A percentile compares a stretch with the other conserved stretches of the same genome.
Evolutionary conservation across 768 basidiomycete genomes (phyloP).

Genomic region (Leccinum imitatum): DNA sequence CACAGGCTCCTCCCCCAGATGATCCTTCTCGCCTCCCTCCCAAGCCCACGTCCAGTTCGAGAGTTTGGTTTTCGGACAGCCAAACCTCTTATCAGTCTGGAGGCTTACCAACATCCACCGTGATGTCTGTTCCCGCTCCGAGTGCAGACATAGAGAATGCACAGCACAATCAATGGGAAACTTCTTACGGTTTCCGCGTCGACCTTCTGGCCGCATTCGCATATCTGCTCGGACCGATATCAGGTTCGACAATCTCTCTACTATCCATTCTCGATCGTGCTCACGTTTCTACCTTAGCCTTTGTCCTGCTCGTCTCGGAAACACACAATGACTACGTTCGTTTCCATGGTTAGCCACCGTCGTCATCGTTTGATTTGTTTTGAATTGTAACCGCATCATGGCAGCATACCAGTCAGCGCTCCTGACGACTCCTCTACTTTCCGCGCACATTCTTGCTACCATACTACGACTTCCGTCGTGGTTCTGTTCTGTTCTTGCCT

Average conservation of each 20-base stretch:
- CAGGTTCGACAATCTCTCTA: constrained; percentile 47
- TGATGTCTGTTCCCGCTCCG: constrained; percentile 41
- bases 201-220: constrained; percentile 64
- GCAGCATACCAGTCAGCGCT: constrained; percentile 80
- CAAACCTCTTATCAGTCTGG: constrained; percentile 69
- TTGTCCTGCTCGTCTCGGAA: constrained; percentile 67
- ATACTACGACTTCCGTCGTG: constrained; percentile 53
- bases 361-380: constrained; percentile 5
- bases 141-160: constrained; percentile 38
- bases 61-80: constrained; percentile 54
- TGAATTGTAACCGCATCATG: constrained; percentile 6
- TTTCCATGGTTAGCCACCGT: constrained; percentile 61
- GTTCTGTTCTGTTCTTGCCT: constrained; percentile 48
- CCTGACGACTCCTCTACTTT: constrained; percentile 59
- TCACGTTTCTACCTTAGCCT: constrained; percentile 40
- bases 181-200: constrained; percentile 62
- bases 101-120: constrained; percentile 54
- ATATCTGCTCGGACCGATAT: constrained; percentile 69
- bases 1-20: constrained; percentile 59
- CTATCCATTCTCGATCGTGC: not conserved
- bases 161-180: constrained; percentile 65
- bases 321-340: constrained; percentile 75
- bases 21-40: constrained; percentile 36
- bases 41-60: constrained; percentile 26
- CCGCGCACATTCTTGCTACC: constrained; percentile 54